Base-by-base conservation (phyloP, 805 yeast species). In the Metschnikowia colocasiae region DNA sequence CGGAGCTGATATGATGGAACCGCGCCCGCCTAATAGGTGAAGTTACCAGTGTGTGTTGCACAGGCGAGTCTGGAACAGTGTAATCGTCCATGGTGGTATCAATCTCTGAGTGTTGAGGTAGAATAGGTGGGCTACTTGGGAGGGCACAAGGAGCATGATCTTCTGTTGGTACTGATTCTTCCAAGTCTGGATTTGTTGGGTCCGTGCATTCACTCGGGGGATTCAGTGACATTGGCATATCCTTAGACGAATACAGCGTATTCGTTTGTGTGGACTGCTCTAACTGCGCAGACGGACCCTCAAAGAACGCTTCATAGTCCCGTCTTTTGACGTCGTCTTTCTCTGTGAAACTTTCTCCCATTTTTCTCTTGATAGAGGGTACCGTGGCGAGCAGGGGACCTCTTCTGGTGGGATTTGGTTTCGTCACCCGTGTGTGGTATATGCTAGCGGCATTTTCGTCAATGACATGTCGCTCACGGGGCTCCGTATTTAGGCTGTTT, bases 381-480 rank as follows among this genome's bases (percentile, higher is more conserved):
- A 58, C 55, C 20, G 53, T 45, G 30, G 46, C 49, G 19, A 65
- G 48, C 6, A 49, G 46, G 4, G 67, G 67, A 10, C 64, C 48
- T 22, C 48, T 46, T 54, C 29, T 53, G 45, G 45, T 43, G 33
- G 43, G 23, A 19, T 47, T 38, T 1, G 59, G 42, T 4, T 47
- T 59, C 4, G 41, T 16, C 16, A 46, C 34, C 35, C 77, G 57
- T 4, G 76, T 69, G 48, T 75, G 79, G 52, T 74, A 74, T 47
- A 57, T 60, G 40, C 77, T 73, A 4, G 69, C 61, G 9, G 79
- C 78, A 58, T 76, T 72, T 51, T 65, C 66, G 53, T 75, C 79
- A 15, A 69, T 64, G 6, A 63, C 65, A 9, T 54, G 60, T 29
- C 73, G 54, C 15, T 69, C 71, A 41, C 74, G 55, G 2, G 80